These are phyloP conservation scores for Penicillium argentinense DNA, from an alignment of 495 filamentous ascomycete species.

Conservation along the genomic window DNA sequence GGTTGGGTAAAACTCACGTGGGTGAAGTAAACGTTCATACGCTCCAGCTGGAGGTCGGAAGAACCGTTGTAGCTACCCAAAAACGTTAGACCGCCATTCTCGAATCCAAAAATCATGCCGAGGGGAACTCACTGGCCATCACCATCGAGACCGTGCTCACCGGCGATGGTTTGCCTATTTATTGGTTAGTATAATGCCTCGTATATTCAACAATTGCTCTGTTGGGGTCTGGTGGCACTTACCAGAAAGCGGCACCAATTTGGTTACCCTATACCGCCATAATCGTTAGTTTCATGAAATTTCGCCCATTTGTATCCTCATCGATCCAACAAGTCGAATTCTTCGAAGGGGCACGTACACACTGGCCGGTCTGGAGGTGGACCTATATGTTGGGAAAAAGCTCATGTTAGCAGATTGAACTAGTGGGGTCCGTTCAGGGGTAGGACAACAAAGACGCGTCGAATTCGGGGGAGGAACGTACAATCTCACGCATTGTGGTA, in stretches of 20 bases:
- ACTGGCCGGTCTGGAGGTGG: constrained; percentile 98
- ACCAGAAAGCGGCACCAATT: constrained; percentile 99
- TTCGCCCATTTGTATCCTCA: background rate
- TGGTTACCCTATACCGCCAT: constrained; percentile 81
- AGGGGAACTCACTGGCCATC: constrained; percentile 76
- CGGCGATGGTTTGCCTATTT: constrained; percentile 89
- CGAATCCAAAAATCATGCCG: constrained; percentile 16
- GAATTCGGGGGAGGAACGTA: constrained; percentile 51
- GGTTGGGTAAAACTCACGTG: constrained; percentile 61
- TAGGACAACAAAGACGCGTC: constrained; percentile 39
- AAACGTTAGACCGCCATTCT: constrained; percentile 31
- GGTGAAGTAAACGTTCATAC: constrained; percentile 99
- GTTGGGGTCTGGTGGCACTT: constrained; percentile 32
- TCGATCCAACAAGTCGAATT: background rate
- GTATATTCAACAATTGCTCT: constrained; percentile 21
- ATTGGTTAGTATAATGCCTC: constrained; percentile 27
- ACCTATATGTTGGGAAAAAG: constrained; percentile 61
- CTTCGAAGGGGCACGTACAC: constrained; percentile 58
- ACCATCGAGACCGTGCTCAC: constrained; percentile 98
- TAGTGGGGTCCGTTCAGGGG: constrained; percentile 49
- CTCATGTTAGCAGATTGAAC: constrained; percentile 43
- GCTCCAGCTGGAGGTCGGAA: constrained; percentile 98
- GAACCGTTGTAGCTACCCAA: constrained; percentile 84
- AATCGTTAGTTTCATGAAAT: constrained; percentile 28
- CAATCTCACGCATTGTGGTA: constrained; percentile 92